Base-by-base conservation (phyloP, 495 filamentous ascomycete genomes). In the Hyaloscypha bicolor region DNA sequence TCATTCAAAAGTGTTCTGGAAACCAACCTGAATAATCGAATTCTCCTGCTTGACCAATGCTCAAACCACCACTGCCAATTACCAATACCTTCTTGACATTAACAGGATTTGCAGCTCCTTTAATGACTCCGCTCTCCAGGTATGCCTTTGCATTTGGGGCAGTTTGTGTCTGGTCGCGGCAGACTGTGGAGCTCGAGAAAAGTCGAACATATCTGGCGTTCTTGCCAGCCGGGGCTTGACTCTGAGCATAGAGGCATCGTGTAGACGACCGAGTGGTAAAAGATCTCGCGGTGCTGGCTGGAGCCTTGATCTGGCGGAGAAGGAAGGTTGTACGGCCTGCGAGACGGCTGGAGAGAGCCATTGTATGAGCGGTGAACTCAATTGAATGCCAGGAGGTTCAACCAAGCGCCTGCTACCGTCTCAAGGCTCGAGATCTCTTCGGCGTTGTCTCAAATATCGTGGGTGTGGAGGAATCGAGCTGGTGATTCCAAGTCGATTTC, bases 21-120 rank as follows among this genome's bases (percentile, higher is more conserved):
- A 42, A 80, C 80, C 80, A 87, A 86, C 94, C 95, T 69, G 96
- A 98, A 79, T 99, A 99, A 78, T 99, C 95, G 75, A 99, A 99
- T 79, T 99, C 95, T 79, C 95, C 95, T 65, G 95, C 95, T 79
- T 99, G 95, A 66, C 95, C 95, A 83, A 99, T 99, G 76, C 93
- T 94, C 67, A 99, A 86, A 79, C 95, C 95, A 79, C 95, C 95
- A 79, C 89, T 93, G 48, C 95, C 95, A 75, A 99, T 92, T 62
- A 99, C 92, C 60, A 99, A 83, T n/a, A 98, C 95, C 83, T 98
- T 99, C 83, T 94, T 96, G 64, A 99, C 95, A 80, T 97, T 89
- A 53, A 98, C 89, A 55, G 87, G 89, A 30, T 85, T 80, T 61
- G 60, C 65, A 48, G 69, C 73, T 71, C 64, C 64, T 72, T 89